phyloP scores from a whole-genome alignment of 78 protist genomes.

The Speleostelium caveatum region DNA sequence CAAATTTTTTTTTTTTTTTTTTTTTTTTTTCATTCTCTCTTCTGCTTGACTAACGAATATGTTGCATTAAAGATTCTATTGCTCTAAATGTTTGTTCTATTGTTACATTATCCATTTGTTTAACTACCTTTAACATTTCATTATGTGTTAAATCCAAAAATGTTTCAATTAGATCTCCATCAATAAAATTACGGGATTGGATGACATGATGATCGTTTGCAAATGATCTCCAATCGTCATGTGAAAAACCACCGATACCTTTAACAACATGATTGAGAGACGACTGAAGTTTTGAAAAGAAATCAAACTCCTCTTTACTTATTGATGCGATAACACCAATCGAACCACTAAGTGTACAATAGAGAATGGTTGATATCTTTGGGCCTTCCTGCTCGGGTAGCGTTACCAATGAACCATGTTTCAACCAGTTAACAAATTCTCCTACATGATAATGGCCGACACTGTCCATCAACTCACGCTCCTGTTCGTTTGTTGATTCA shows the following conservation, averaged over 20 bases:
- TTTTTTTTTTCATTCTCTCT: no score
- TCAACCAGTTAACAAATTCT: conserved; percentile 84
- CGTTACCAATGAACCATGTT: conserved; percentile 63
- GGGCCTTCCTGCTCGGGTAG: conserved; percentile 21
- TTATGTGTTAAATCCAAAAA: conserved; percentile 79
- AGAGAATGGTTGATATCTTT: conserved; percentile 70
- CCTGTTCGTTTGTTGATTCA: conserved; percentile 89
- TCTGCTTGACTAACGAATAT: conserved; percentile 38
- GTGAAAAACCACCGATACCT: conserved; percentile 91
- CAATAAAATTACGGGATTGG: conserved; percentile 80
- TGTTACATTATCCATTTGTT: conserved; percentile 37
- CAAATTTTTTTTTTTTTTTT: no score
- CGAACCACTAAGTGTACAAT: conserved; percentile 86
- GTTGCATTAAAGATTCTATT: conserved; percentile 68
- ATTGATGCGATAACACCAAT: conserved; percentile 89
- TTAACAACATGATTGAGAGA: conserved; percentile 41
- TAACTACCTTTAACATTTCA: conserved; percentile 25
- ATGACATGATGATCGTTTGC: conserved; percentile 63
- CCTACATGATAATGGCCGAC: conserved; percentile 92
- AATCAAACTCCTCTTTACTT: conserved; percentile 60
- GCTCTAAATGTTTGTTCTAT: conserved; percentile 35
- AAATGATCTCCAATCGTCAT: conserved; percentile 88
- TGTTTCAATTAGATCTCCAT: conserved; percentile 94
- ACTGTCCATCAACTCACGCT: conserved; percentile 76
- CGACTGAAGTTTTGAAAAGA: conserved; percentile 48